These are phyloP conservation scores for Phytophthora fragariae DNA, from an alignment of 352 stramenopile genomes.

Conservation along the genomic window DNA sequence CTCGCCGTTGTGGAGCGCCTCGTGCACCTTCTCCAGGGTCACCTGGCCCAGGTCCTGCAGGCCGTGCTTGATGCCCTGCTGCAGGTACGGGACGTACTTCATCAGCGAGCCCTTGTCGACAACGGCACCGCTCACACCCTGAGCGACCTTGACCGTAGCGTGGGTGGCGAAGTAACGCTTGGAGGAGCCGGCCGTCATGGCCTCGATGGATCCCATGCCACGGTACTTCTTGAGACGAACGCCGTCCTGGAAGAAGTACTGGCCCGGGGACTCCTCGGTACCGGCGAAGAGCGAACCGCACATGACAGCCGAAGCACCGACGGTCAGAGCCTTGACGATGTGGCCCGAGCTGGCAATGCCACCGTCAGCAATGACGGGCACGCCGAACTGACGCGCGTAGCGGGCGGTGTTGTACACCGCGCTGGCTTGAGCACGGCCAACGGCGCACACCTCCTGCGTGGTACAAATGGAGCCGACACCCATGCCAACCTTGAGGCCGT, in stretches of 20 bases:
- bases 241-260: slow-evolving; percentile 99
- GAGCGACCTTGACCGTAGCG: slow-evolving; percentile 97
- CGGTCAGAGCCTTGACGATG: slow-evolving; percentile 98
- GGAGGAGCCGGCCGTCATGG: slow-evolving; percentile 97
- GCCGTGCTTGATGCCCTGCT: slow-evolving; percentile 98
- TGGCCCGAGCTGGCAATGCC: slow-evolving; percentile 98
- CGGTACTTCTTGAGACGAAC: slow-evolving; percentile 99
- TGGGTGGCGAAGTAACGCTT: slow-evolving; percentile 93
- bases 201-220: slow-evolving; percentile 99
- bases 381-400: slow-evolving; percentile 95
- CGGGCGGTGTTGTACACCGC: slow-evolving; percentile 98
- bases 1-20: slow-evolving; percentile 78
- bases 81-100: slow-evolving; percentile 99
- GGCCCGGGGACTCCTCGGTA: slow-evolving; percentile 98
- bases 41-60: slow-evolving; percentile 97
- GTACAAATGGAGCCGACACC: slow-evolving; percentile 99
- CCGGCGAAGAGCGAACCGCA: slow-evolving; percentile 99
- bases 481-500: slow-evolving; percentile 99
- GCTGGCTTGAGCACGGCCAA: slow-evolving; percentile 98
- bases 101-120: slow-evolving; percentile 99
- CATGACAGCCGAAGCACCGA: slow-evolving; percentile 99
- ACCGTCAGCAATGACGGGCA: slow-evolving; percentile 99
- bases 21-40: slow-evolving; percentile 91
- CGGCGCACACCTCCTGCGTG: slow-evolving; percentile 99
- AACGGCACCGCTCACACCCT: slow-evolving; percentile 98